These are phyloP conservation scores for Friedmanniomyces endolithicus DNA, from an alignment of 495 filamentous ascomycete species.

Conservation along the genomic window DNA sequence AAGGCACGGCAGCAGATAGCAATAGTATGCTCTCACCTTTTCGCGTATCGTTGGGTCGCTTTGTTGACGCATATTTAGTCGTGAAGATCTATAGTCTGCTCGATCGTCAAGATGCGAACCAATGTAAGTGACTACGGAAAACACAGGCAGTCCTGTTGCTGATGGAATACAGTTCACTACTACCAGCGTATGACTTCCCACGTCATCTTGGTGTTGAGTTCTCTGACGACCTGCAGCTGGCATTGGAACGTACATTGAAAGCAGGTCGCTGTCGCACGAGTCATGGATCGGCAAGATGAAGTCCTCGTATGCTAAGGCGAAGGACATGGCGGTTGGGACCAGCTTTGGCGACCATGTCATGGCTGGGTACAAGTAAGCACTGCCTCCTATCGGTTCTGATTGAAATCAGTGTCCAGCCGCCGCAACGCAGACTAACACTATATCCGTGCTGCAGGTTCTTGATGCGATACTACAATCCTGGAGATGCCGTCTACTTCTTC, in stretches of 20 bases:
- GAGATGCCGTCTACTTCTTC: constrained; percentile 71
- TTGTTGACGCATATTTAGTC: not conserved
- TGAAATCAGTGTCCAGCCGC: not conserved
- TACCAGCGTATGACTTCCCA: constrained; percentile 40
- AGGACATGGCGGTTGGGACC: constrained; percentile 72
- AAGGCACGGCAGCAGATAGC: constrained; percentile 45
- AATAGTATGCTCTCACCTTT: constrained; percentile 70
- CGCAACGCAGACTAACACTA: not conserved
- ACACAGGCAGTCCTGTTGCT: too few relatives aligned
- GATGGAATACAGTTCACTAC: constrained; percentile 38
- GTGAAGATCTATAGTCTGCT: constrained; percentile 71
- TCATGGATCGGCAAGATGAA: constrained; percentile 49
- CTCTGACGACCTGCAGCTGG: constrained; percentile 19
- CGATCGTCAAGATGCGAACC: constrained; percentile 41
- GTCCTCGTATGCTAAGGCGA: constrained; percentile 69
- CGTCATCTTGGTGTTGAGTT: not conserved
- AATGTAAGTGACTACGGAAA: constrained; percentile 24
- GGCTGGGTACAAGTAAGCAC: constrained; percentile 55
- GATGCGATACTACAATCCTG: constrained; percentile 72
- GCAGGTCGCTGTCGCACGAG: constrained; percentile 53
- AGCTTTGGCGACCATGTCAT: constrained; percentile 57
- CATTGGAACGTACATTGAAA: constrained; percentile 48
- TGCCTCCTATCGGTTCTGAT: not conserved
- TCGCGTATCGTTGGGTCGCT: not conserved
- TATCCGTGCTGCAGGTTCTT: constrained; percentile 33